Evolutionary conservation across 2,329 filamentous ascomycete genomes (phyloP), one percentile per base, ranked within the genome.

Genomic region (Xylogone sp.): DNA sequence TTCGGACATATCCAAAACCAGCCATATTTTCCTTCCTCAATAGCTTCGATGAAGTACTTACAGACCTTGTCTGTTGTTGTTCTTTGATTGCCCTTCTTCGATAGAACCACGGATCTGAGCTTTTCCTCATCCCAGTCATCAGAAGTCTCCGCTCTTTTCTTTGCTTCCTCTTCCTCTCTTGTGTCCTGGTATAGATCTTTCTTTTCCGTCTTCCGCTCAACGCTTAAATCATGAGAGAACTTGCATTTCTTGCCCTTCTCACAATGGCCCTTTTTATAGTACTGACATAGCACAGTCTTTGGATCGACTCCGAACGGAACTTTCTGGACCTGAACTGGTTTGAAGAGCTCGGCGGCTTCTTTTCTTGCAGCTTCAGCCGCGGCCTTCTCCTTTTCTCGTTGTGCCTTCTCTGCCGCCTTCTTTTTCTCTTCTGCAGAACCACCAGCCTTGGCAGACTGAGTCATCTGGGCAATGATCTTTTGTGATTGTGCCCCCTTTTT

Each of bases 1-100:
- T 97, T 97, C 45, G 94, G 94, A 80, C 94, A 99, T 53, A 84
- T 79, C 94, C 94, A 99, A 74, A 99, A 97, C 94, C 94, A 99
- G 56, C 94, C 94, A 65, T 99, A 99, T 73, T 97, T 99, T 64
- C 91, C 89, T 67, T 99, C 94, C 73, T 99, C 94, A 56, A 99
- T 94, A 21, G 94, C 94, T 61, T 92, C 86, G 68, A 97, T 94
- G 69, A 99, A 99, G 77, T 76, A 96, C 73, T 97, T 99, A 89
- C 94, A 99, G 60, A 99, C 94, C 74, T 97, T 99, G 68, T 99
- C 94, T 45, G 94, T 99, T 4, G 88, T 89, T 20, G 92, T 96
- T 68, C 87, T 85, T 54, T 96, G 94, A 71, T 99, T 99, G 48
- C 94, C 94, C 71, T 99, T 96, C 76, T 99, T 99, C 64, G 88